Evolutionary conservation across 2,329 filamentous ascomycete species (phyloP), one percentile per base, ranked within the genome.

Genomic region (Juglanconis juglandina): DNA sequence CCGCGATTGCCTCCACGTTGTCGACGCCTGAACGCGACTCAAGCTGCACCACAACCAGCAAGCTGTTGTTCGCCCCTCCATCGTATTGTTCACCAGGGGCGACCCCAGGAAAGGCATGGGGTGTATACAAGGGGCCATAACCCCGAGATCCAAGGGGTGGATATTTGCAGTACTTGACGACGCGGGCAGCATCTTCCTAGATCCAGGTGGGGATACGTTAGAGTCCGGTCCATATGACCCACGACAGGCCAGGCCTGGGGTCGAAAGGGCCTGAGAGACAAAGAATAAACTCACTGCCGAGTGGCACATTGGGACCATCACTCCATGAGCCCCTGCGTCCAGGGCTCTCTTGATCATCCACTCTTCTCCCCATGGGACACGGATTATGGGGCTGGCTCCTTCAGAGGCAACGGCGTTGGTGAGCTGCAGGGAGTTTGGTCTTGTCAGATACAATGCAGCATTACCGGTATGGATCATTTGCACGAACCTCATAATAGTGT

Each of bases 281-380:
- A 13, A 32, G 32, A 48, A 32, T 10, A 32, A 11, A 52, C 48
- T 5, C 32, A 58, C 66, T 41, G 63, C 59, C 1, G 64, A 62
- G 61, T 68, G 66, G 62, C 66, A 66, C 66, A 68, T 68, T 4
- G 81, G 82, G 4, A 83, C 81, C 34, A 85, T 72, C 41, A 87
- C 77, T 37, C 82, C 84, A 67, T 87, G 83, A 7, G 84, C 83
- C 42, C 84, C 84, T 49, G 81, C 73, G 65, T 87, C 84, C 42
- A 87, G 76, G 10, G 84, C 84, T 54, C 83, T 74, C 68, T 87
- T 86, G 60, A 86, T 81, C 82, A 85, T 84, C 83, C 82, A 86
- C 52, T 79, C 76, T 71, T 86, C 81, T 59, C 83, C 83, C 33
- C 81, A 81, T 13, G 81, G 76, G 47, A 86, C 79, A 55, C 73